A percentile compares a stretch with the other conserved stretches of the same genome.
Evolutionary conservation across 139 green algal genomes (phyloP).

Genomic region (Yamagishiella unicocca): DNA sequence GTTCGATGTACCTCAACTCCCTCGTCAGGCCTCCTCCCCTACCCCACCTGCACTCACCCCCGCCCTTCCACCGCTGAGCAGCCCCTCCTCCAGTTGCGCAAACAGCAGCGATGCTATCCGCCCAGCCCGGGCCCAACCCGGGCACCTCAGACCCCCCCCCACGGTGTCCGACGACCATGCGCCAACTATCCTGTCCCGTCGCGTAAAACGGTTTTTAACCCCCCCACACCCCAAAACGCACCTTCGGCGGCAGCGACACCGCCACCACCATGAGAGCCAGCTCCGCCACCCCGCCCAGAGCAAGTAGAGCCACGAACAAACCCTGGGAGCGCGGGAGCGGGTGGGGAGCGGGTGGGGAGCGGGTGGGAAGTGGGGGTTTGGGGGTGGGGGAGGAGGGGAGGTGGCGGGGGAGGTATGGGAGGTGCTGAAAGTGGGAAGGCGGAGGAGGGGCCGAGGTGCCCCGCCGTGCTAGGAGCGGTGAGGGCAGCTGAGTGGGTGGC

Average conservation of each 20-base stretch:
- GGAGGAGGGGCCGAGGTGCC: too few species aligned
- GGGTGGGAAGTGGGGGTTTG: background rate
- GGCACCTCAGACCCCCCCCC: background rate
- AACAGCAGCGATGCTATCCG: too few species aligned
- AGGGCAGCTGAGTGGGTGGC: too few species aligned
- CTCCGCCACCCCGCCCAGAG: constrained; percentile 8
- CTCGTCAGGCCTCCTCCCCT: background rate
- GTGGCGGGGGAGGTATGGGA: too few species aligned
- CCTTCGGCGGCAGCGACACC: constrained; percentile 18
- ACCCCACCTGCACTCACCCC: background rate
- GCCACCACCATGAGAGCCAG: constrained; percentile 33
- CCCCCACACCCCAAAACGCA: too few species aligned
- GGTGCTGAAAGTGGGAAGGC: too few species aligned
- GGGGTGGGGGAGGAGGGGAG: background rate
- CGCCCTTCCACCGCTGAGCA: too few species aligned
- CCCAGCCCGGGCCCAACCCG: too few species aligned
- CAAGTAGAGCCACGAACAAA: constrained; percentile 37
- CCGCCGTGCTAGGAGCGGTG: too few species aligned
- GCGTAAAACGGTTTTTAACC: background rate
- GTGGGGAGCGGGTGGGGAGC: background rate
- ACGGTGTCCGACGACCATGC: background rate
- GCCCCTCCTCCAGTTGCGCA: too few species aligned
- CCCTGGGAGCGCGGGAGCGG: background rate
- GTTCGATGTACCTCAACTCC: background rate
- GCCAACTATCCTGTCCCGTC: background rate